phyloP scores from a whole-genome alignment of 75 land plant genomes.

The Cryptomeria japonica region DNA sequence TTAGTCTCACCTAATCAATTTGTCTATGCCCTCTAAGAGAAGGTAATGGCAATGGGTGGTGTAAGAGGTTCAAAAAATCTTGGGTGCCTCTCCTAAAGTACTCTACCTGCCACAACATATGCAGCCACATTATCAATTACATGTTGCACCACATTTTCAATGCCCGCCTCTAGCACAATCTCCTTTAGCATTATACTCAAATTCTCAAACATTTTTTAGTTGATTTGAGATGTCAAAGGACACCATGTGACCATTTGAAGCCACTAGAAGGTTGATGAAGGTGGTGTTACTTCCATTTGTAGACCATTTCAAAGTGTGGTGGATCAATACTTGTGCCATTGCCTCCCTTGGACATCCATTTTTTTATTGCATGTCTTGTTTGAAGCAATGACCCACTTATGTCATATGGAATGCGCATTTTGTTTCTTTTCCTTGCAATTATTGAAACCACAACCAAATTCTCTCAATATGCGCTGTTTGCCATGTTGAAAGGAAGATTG shows the following conservation, averaged over 20 bases:
- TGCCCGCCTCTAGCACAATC: neutral
- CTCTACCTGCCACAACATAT: neutral
- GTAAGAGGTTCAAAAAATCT: too few relatives aligned
- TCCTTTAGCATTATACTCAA: neutral
- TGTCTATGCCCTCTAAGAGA: too few relatives aligned
- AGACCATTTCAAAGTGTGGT: too few relatives aligned
- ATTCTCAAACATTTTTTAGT: neutral
- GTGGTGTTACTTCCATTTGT: neutral
- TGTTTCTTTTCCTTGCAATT: neutral
- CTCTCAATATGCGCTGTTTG: neutral
- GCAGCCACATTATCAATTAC: neutral
- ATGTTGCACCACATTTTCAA: neutral
- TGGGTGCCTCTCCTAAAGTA: neutral
- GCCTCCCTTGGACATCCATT: too few relatives aligned
- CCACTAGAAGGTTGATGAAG: too few relatives aligned
- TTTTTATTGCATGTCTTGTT: too few relatives aligned
- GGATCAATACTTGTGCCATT: too few relatives aligned
- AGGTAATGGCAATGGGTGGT: too few relatives aligned
- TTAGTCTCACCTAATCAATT: too few relatives aligned
- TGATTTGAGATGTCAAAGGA: neutral
- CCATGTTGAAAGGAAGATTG: neutral
- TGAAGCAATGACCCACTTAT: neutral
- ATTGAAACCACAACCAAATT: neutral
- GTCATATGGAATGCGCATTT: neutral
- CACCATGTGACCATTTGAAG: neutral